These are phyloP conservation scores for Aspergillus versicolor DNA, from an alignment of 2,329 filamentous ascomycete genomes.

Conservation along the genomic window DNA sequence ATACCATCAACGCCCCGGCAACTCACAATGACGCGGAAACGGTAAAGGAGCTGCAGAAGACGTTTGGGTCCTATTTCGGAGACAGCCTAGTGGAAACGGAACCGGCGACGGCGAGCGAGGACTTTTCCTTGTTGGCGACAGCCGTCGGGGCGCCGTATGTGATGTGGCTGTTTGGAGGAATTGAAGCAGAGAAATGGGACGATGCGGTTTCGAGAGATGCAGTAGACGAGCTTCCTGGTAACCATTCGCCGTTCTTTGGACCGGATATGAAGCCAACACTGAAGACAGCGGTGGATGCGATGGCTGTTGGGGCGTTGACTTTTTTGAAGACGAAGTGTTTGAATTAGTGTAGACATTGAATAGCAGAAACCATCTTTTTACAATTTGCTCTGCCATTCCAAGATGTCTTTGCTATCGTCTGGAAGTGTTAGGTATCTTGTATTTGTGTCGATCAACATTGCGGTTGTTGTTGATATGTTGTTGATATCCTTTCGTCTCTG, in stretches of 20 bases:
- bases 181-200: slow-evolving; percentile 51
- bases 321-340: slow-evolving; percentile 20
- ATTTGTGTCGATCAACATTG: too few species aligned
- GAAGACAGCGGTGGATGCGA: slow-evolving; percentile 50
- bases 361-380: too few species aligned
- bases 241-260: slow-evolving; percentile 59
- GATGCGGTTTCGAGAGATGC: slow-evolving; percentile 46
- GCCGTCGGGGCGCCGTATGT: slow-evolving; percentile 50
- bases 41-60: slow-evolving; percentile 42
- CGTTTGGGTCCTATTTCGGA: slow-evolving; percentile 50
- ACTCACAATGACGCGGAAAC: slow-evolving; percentile 53
- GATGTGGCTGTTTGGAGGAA: slow-evolving; percentile 59
- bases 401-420: too few species aligned
- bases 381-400: too few species aligned
- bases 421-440: too few species aligned
- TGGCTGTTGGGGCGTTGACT: slow-evolving; percentile 51
- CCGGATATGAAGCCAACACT: slow-evolving; percentile 58
- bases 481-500: too few species aligned
- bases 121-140: slow-evolving; percentile 57
- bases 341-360: too few species aligned
- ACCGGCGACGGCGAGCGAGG: slow-evolving; percentile 53
- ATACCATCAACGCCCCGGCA: slow-evolving; percentile 46
- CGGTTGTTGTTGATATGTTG: too few species aligned
- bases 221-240: slow-evolving; percentile 53
- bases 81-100: slow-evolving; percentile 39